These are phyloP conservation scores for Nicotiana obtusifolia DNA, from an alignment of 257 asterid species.

Conservation along the genomic window DNA sequence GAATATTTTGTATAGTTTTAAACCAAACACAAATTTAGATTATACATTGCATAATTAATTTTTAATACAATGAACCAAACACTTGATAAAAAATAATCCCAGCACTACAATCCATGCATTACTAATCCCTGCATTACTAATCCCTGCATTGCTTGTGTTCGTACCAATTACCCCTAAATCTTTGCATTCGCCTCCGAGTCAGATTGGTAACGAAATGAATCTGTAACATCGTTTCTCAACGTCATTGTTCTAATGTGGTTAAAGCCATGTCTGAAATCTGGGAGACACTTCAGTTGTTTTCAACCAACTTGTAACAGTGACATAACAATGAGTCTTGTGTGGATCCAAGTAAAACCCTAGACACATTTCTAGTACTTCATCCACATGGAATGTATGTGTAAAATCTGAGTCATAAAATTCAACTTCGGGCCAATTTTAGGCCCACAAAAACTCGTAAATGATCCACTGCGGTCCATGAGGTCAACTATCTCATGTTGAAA, in stretches of 20 bases:
- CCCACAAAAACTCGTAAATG: not conserved
- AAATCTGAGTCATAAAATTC: not conserved
- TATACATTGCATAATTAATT: too few relatives aligned
- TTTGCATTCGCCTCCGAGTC: too few relatives aligned
- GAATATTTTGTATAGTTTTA: too few relatives aligned
- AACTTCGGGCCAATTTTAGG: slow-evolving; percentile 2
- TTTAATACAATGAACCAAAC: too few relatives aligned
- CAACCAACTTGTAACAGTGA: not conserved
- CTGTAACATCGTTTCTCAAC: not conserved
- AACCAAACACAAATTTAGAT: too few relatives aligned
- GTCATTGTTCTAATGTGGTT: not conserved
- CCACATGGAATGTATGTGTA: not conserved
- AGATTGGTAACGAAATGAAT: not conserved
- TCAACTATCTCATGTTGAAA: not conserved
- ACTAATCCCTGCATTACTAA: too few relatives aligned
- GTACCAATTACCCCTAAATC: too few relatives aligned
- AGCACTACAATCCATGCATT: too few relatives aligned
- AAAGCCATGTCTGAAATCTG: not conserved
- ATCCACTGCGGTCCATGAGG: slow-evolving; percentile 6
- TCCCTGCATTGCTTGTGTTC: too few relatives aligned
- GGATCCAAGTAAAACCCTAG: not conserved
- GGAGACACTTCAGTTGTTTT: not conserved
- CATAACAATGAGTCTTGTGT: not conserved
- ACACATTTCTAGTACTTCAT: not conserved
- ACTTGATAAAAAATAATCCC: too few relatives aligned